Base-by-base conservation (phyloP, 1,284 basidiomycete species). In the Leccinum solheimii region DNA sequence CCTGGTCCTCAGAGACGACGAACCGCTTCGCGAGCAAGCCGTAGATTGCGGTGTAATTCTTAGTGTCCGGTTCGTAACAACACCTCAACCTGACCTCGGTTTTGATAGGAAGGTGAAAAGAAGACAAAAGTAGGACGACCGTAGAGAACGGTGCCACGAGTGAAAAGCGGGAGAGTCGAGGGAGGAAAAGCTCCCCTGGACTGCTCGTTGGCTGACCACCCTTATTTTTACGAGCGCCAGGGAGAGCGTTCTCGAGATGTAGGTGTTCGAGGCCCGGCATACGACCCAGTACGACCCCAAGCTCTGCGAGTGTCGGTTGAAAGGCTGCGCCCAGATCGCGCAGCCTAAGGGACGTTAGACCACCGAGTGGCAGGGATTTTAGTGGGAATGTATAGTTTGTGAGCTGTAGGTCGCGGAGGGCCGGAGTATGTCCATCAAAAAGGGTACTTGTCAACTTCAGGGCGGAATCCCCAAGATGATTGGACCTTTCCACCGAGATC, bases 231-330 rank as follows among this genome's bases (percentile, higher is more conserved):
- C 51, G 58, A 52, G 56, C 59, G 14, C 60, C 54, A 14, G 76
- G 71, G 8, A 79, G 68, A 38, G 68, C 66, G 52, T 75, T 63
- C 34, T 72, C 68, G 5, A 79, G 66, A 49, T 75, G 64, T 5
- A 80, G 62, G 14, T 65, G 61, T 49, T 62, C 65, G n/a, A 80
- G 66, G 21, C 53, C 26, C 5, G 71, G 75, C 73, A 76, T 75
- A 49, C 59, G 62, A n/a, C 64, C 45, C 10, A 80, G 68, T 14
- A 65, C 66, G 30, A 66, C 59, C 21, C 68, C 58, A 26, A 80
- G 63, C 38, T 72, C 71, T 5, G 48, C 59, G 26, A 67, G 64
- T 1, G 68, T 65, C 0, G 72, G 74, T 14, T 67, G 70, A 54
- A 63, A 61, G 7, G 66, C 57, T 1, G 48, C 5, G 50, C 64